Base-by-base conservation (phyloP, 441 rosid species). In the Gossypium armourianum region DNA sequence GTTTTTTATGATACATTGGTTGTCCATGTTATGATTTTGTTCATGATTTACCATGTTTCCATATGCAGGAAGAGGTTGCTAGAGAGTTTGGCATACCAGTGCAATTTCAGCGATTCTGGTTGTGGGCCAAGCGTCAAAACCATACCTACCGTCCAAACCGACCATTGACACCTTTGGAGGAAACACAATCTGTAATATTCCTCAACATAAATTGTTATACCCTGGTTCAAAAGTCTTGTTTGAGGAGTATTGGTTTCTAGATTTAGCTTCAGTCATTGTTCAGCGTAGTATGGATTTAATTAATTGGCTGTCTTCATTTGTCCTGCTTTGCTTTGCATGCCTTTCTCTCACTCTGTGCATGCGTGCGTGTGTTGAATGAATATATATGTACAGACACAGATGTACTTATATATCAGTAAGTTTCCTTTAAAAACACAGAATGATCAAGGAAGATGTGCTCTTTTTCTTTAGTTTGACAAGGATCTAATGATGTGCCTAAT, bases 131-230 rank as follows among this genome's bases (percentile, higher is more conserved):
- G 77, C 82, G 87, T 59, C 84, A 84, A 67, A 84, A 84, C 70
- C 87, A 84, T 70, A 84, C 87, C 10, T 82, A 82, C 62, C 85
- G 85, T 54, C 87, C 87, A 23, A 78, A 82, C 72, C 75, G 85
- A 63, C 87, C 87, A 19, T 70, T 84, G 79, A 73, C 83, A 32
- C 79, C 68, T 32, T 68, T 58, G 36, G 87, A 82, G 73, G 87
- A 84, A 74, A 74, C 83, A 40, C 84, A 80, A 75, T 58, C 77
- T 54, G 87, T 84, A 71, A 78, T 62, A 64, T 72, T 52, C 16
- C 47, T 49, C 61, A 29, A 36, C 55, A 50, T 53, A 19, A 60
- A 9, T 62, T 36, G 2, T 19, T 17, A 62, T 29, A 1, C 53
- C 2, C 20, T 62, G 53, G 28, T 62, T 36, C 29, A 17, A 19